Percentiles rank a stretch among this genome's conserved stretches.
These are phyloP conservation scores for Tephrocybe rancida DNA, from an alignment of 768 basidiomycete species.

Conservation along the genomic window DNA sequence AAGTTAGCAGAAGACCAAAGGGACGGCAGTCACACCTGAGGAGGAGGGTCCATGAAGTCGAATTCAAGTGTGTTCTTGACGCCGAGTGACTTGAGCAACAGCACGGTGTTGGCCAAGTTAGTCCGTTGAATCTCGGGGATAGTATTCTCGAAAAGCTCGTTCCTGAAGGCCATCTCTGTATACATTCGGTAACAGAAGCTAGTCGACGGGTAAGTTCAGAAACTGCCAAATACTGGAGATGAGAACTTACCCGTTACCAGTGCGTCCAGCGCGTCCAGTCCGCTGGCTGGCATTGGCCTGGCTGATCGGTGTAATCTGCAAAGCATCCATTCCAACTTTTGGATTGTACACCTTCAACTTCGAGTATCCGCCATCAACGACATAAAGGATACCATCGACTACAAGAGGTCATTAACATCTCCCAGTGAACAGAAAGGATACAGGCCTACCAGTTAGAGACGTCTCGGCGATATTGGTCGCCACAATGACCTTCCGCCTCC, in stretches of 20 bases:
- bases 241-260: conserved; percentile 78
- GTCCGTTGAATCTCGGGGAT: conserved; percentile 99
- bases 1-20: background rate
- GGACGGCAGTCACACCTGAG: conserved; percentile 60
- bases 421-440: conserved; percentile 4
- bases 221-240: background rate
- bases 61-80: conserved; percentile 98
- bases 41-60: conserved; percentile 99
- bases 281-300: conserved; percentile 98
- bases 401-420: conserved; percentile 15
- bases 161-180: conserved; percentile 95
- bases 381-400: conserved; percentile 98
- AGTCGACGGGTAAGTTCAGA: conserved; percentile 3
- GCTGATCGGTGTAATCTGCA: conserved; percentile 98
- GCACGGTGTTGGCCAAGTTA: conserved; percentile 95
- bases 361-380: conserved; percentile 95
- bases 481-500: conserved; percentile 94
- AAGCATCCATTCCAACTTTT: conserved; percentile 98
- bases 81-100: conserved; percentile 92
- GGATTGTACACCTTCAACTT: conserved; percentile 99
- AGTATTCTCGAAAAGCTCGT: conserved; percentile 93
- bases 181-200: conserved; percentile 96
- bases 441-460: conserved; percentile 78
- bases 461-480: conserved; percentile 99
- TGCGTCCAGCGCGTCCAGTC: conserved; percentile 94